Percentiles rank a stretch among this genome's conserved stretches.
phyloP scores from a whole-genome alignment of 768 basidiomycete genomes.

The Boletus fagicola region DNA sequence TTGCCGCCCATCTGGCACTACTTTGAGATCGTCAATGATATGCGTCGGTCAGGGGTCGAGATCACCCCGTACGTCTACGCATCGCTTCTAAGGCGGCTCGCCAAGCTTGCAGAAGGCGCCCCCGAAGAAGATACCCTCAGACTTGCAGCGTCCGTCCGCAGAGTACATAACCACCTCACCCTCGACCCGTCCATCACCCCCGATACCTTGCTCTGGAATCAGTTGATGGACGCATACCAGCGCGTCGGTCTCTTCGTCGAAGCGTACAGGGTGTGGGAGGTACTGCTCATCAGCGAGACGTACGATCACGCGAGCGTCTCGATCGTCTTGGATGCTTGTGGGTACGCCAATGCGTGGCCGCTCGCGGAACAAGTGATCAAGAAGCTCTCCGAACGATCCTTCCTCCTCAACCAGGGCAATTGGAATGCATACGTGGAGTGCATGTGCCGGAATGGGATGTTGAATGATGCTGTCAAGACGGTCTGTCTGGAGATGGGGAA shows the following conservation, averaged over 20 bases:
- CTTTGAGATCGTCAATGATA: conserved; percentile 77
- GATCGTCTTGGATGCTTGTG: conserved; percentile 86
- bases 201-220: conserved; percentile 70
- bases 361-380: conserved; percentile 55
- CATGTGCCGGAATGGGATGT: conserved; percentile 65
- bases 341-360: conserved; percentile 49
- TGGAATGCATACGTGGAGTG: conserved; percentile 87
- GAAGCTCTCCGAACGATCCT: conserved; percentile 50
- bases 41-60: conserved; percentile 62
- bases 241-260: conserved; percentile 69
- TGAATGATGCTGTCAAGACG: conserved; percentile 66
- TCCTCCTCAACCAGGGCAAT: conserved; percentile 57
- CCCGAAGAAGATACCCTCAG: conserved; percentile 27
- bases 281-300: conserved; percentile 55
- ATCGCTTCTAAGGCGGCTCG: conserved; percentile 59
- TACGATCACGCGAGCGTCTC: conserved; percentile 67
- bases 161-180: conserved; percentile 73
- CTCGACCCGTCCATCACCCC: conserved; percentile 76
- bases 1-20: conserved; percentile 52
- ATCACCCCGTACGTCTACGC: conserved; percentile 64
- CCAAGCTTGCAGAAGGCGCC: conserved; percentile 38
- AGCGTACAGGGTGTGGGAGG: conserved; percentile 79
- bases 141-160: conserved; percentile 52
- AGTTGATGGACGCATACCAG: conserved; percentile 87
- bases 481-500: conserved; percentile 66